Percentiles rank a stretch among this genome's conserved stretches.
Evolutionary conservation across 805 yeast species (phyloP).

Genomic region (Metschnikowia noctiluminum): DNA sequence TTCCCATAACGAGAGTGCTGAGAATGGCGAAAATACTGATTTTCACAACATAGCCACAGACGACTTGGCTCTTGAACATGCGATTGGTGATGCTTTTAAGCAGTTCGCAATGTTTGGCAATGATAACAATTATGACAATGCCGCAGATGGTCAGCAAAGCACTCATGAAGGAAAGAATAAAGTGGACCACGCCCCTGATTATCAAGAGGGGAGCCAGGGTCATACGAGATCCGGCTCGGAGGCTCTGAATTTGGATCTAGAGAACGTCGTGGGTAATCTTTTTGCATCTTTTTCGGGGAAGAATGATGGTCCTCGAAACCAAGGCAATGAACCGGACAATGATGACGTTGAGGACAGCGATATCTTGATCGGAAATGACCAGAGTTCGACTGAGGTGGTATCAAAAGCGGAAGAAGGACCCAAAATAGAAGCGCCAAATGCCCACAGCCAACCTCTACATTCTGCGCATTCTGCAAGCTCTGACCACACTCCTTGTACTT

Average conservation of each 20-base stretch:
- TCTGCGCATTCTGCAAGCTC: too few species aligned
- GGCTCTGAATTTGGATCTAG: conserved; percentile 7
- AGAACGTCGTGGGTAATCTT: conserved; percentile 5
- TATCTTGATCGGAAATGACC: too few species aligned
- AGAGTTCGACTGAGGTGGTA: too few species aligned
- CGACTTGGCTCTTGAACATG: conserved; percentile 24
- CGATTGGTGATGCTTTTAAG: conserved; percentile 39
- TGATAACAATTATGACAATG: background rate
- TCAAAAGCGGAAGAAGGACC: too few species aligned
- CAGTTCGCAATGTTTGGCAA: conserved; percentile 24
- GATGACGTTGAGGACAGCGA: background rate
- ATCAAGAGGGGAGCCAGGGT: background rate
- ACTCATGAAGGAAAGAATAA: background rate
- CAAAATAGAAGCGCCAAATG: too few species aligned
- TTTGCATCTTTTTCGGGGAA: conserved; percentile 2
- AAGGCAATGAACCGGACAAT: background rate
- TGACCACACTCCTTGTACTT: too few species aligned
- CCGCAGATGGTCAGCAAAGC: background rate
- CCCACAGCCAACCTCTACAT: too few species aligned
- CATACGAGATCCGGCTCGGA: background rate
- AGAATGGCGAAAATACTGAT: background rate
- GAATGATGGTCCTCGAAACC: background rate
- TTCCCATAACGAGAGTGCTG: background rate
- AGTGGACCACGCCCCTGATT: background rate
- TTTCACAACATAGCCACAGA: background rate